Evolutionary conservation across 1,139 yeast genomes (phyloP).

Genomic region (Blastobotrys illinoisensis): DNA sequence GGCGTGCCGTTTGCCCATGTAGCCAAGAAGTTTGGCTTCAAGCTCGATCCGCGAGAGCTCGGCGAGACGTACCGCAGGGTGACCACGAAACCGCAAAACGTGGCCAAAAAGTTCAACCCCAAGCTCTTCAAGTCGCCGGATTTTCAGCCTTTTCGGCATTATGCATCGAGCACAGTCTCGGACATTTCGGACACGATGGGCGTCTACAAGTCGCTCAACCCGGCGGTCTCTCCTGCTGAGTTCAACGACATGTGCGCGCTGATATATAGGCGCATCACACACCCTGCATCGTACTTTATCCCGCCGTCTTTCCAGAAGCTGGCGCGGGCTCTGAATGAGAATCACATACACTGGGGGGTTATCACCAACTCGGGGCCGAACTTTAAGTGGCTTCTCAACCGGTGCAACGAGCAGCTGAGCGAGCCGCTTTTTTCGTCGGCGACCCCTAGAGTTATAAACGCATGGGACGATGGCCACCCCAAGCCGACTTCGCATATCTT

Average conservation of each 20-base stretch:
- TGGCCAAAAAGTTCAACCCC: slow-evolving; percentile 1
- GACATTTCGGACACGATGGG: slow-evolving; percentile 2
- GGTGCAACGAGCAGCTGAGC: slow-evolving; percentile 3
- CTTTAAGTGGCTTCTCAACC: slow-evolving; percentile 13
- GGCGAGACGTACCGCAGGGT: background rate
- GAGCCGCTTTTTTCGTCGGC: slow-evolving; percentile 8
- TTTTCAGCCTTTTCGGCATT: slow-evolving; percentile 4
- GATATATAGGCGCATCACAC: slow-evolving; percentile 1
- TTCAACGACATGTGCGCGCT: slow-evolving; percentile 2
- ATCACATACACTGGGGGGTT: slow-evolving; percentile 26
- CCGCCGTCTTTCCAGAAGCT: slow-evolving; percentile 6
- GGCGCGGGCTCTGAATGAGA: slow-evolving; percentile 4
- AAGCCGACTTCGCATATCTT: slow-evolving; percentile 19
- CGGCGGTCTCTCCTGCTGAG: slow-evolving; percentile 1
- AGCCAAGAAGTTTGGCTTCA: slow-evolving; percentile 3
- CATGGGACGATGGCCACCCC: slow-evolving; percentile 19
- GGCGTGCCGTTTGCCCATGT: slow-evolving; percentile 3
- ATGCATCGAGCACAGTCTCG: slow-evolving; percentile 2
- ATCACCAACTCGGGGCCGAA: slow-evolving; percentile 28
- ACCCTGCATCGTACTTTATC: slow-evolving; percentile 8
- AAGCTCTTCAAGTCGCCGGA: slow-evolving; percentile 1
- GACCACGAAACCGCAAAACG: background rate
- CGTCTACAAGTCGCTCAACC: slow-evolving; percentile 1
- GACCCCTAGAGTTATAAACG: slow-evolving; percentile 16
- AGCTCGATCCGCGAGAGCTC: background rate